phyloP scores from a whole-genome alignment of 202 grass and related monocot genomes.

The Digitaria exilis region DNA sequence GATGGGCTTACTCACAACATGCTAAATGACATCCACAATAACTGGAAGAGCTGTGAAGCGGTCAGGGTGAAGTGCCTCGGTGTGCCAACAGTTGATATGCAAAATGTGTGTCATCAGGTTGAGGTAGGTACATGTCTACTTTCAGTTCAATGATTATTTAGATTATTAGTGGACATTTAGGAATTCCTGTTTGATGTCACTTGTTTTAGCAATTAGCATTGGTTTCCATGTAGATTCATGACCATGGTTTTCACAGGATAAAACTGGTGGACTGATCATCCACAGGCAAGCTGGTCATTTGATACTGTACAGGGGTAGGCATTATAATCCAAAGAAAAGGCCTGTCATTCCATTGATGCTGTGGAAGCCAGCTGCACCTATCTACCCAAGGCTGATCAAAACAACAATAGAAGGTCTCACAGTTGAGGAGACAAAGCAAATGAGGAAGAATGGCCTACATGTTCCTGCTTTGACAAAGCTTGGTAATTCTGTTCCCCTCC shows the following conservation, averaged over 20 bases:
- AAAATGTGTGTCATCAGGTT: slow-evolving; percentile 76
- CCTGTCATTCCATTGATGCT: slow-evolving; percentile 82
- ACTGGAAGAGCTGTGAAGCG: slow-evolving; percentile 72
- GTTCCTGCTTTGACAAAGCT: slow-evolving; percentile 80
- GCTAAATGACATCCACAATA: slow-evolving; percentile 94
- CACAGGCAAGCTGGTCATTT: slow-evolving; percentile 69
- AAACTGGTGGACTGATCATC: slow-evolving; percentile 86
- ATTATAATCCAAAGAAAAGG: slow-evolving; percentile 83
- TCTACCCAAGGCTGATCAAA: slow-evolving; percentile 88
- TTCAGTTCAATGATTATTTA: not conserved
- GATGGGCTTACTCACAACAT: slow-evolving; percentile 98
- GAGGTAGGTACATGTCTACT: slow-evolving; percentile 56
- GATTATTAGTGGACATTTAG: not conserved
- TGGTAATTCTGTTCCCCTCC: slow-evolving; percentile 41
- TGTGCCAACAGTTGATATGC: slow-evolving; percentile 86
- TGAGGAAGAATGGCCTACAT: slow-evolving; percentile 81
- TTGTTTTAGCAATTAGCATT: not conserved
- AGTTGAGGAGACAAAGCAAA: slow-evolving; percentile 76
- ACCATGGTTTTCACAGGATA: slow-evolving; percentile 54
- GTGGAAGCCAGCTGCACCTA: slow-evolving; percentile 90
- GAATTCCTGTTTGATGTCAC: not conserved
- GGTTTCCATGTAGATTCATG: not conserved
- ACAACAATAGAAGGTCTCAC: slow-evolving; percentile 79
- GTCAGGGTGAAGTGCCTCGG: slow-evolving; percentile 94
- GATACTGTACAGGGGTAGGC: slow-evolving; percentile 81